phyloP scores from a whole-genome alignment of 768 basidiomycete genomes.

The Gloeopeniophorella convolvens region DNA sequence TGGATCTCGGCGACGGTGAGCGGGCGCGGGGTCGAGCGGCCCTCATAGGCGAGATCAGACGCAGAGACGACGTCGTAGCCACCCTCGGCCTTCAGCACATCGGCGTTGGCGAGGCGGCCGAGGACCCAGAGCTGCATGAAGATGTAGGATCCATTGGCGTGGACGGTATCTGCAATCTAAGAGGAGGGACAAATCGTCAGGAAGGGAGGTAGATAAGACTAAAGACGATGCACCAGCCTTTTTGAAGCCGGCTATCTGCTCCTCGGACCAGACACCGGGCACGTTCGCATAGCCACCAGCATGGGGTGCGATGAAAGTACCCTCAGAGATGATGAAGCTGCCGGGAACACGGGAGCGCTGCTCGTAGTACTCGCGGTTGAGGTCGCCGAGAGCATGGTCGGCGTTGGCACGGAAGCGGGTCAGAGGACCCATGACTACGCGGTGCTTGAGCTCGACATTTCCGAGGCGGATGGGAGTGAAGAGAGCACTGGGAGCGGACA shows the following conservation, averaged over 20 bases:
- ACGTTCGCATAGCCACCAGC: constrained; percentile 26
- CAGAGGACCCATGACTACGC: too few species aligned
- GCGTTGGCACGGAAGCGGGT: too few species aligned
- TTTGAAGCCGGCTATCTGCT: too few species aligned
- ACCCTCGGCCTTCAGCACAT: constrained; percentile 4
- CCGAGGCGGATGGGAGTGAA: too few species aligned
- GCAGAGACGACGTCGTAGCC: too few species aligned
- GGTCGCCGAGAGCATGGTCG: too few species aligned
- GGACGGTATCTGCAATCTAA: constrained; percentile 30
- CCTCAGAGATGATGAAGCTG: constrained; percentile 30
- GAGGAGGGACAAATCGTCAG: neutral
- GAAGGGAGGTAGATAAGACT: neutral
- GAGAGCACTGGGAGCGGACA: too few species aligned
- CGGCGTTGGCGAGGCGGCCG: constrained; percentile 25
- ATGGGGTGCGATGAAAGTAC: constrained; percentile 25
- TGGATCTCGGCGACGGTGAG: too few species aligned
- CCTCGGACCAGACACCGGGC: too few species aligned
- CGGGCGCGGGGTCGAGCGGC: too few species aligned
- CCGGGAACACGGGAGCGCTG: constrained; percentile 17
- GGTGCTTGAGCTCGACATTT: too few species aligned
- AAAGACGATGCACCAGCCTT: constrained; percentile 1
- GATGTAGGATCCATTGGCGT: constrained; percentile 30
- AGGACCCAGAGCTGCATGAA: constrained; percentile 34
- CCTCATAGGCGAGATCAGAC: too few species aligned
- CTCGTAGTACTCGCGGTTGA: constrained; percentile 12